Percentiles rank a stretch among this genome's conserved stretches.
These are phyloP conservation scores for Rutstroemia sydowiana DNA, from an alignment of 2,329 filamentous ascomycete species.

Conservation along the genomic window DNA sequence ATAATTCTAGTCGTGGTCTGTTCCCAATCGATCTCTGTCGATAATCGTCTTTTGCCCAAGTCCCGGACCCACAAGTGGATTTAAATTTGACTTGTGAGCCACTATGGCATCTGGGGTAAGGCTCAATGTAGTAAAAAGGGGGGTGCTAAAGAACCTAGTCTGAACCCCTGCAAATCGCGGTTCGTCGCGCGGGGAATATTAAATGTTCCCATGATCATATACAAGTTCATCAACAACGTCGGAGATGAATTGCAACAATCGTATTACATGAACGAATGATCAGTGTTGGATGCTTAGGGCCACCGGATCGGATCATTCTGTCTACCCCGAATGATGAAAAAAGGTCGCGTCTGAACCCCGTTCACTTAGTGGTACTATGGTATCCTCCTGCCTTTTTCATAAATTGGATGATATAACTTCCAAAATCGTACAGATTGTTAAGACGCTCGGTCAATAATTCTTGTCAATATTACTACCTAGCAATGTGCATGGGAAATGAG, in stretches of 20 bases:
- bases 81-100: not conserved
- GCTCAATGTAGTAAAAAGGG: not conserved
- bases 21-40: not conserved
- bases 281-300: not conserved
- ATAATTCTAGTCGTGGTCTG: not conserved
- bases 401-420: not conserved
- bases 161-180: not conserved
- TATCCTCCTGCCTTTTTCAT: not conserved
- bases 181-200: not conserved
- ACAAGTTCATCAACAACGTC: not conserved
- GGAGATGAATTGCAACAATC: not conserved
- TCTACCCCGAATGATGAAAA: not conserved
- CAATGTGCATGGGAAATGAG: not conserved
- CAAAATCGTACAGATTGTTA: not conserved
- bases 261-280: not conserved
- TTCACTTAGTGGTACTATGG: not conserved
- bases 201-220: slow-evolving; percentile 2
- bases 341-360: not conserved
- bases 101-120: slow-evolving; percentile 2
- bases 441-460: no score
- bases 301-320: slow-evolving; percentile 10
- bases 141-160: not conserved
- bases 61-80: not conserved
- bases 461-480: no score
- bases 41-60: not conserved